Percentiles rank a stretch among this genome's conserved stretches.
Evolutionary conservation across 1,139 yeast genomes (phyloP).

Genomic region (Sugiyamaella neomexicana): DNA sequence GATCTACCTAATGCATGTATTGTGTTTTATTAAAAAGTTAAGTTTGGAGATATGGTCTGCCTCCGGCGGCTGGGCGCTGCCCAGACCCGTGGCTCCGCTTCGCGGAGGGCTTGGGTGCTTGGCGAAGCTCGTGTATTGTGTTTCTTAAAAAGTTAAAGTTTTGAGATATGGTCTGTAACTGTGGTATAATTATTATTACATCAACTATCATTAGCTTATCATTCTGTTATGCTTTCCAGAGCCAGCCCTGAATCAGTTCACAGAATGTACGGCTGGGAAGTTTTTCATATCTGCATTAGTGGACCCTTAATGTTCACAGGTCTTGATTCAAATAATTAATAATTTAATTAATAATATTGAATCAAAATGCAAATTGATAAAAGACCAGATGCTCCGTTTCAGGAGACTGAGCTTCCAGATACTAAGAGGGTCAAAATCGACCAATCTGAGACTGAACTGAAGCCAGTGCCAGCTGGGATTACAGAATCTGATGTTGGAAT

Average conservation of each 20-base stretch:
- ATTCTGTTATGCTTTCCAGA: no score
- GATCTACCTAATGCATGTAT: background rate
- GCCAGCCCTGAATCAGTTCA: background rate
- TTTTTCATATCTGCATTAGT: background rate
- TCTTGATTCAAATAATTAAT: no score
- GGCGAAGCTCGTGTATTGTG: no score
- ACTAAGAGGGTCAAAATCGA: slow-evolving; percentile 2
- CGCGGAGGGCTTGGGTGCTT: no score
- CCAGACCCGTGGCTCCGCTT: no score
- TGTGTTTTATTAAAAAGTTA: slow-evolving; percentile 1
- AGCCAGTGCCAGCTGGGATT: slow-evolving; percentile 34
- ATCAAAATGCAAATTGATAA: slow-evolving; percentile 4
- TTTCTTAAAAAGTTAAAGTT: no score
- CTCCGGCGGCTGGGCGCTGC: no score
- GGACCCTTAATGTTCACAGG: background rate
- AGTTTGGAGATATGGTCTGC: no score
- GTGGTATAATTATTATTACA: no score
- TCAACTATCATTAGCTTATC: no score
- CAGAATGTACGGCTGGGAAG: slow-evolving; percentile 1
- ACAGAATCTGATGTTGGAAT: slow-evolving; percentile 84
- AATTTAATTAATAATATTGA: no score
- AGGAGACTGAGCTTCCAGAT: background rate
- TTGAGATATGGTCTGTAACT: no score
- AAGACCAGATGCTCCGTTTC: slow-evolving; percentile 8
- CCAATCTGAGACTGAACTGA: background rate